These are phyloP conservation scores for Psidium friedrichsthalianum DNA, from an alignment of 345 rosid genomes.

Conservation along the genomic window DNA sequence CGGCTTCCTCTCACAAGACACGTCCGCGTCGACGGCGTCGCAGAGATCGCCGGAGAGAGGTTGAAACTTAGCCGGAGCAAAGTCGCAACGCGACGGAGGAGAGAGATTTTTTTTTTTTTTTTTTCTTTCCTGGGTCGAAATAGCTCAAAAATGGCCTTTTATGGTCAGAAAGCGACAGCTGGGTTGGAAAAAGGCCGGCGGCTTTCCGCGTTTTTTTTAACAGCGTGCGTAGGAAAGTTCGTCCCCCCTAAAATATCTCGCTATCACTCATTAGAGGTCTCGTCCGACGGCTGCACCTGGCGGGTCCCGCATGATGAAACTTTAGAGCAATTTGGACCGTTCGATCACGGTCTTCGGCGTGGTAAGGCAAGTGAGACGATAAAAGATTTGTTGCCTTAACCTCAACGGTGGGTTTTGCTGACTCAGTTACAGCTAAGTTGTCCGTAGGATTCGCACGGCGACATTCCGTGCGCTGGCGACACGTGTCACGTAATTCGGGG, in stretches of 20 bases:
- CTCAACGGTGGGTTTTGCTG: background rate
- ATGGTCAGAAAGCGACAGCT: background rate
- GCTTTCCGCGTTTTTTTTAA: background rate
- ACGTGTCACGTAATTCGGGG: background rate
- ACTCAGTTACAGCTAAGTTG: background rate
- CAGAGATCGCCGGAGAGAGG: background rate
- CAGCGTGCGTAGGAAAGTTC: background rate
- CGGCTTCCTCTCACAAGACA: background rate
- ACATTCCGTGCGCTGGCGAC: background rate
- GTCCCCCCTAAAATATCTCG: background rate
- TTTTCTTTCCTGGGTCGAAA: too few species aligned
- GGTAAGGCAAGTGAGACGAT: background rate
- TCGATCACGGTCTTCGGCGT: accelerated
- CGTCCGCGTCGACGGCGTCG: background rate
- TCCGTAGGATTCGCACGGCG: background rate
- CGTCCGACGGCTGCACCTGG: background rate
- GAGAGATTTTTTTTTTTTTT: too few species aligned
- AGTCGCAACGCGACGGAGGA: background rate
- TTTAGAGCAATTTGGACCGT: background rate
- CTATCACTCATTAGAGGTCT: background rate
- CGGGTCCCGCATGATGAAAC: background rate
- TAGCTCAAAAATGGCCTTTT: background rate
- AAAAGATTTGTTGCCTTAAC: background rate
- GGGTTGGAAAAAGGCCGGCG: background rate
- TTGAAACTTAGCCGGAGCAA: background rate